Base-by-base conservation (phyloP, 75 land plant genomes). In the Ceratopteris richardii region DNA sequence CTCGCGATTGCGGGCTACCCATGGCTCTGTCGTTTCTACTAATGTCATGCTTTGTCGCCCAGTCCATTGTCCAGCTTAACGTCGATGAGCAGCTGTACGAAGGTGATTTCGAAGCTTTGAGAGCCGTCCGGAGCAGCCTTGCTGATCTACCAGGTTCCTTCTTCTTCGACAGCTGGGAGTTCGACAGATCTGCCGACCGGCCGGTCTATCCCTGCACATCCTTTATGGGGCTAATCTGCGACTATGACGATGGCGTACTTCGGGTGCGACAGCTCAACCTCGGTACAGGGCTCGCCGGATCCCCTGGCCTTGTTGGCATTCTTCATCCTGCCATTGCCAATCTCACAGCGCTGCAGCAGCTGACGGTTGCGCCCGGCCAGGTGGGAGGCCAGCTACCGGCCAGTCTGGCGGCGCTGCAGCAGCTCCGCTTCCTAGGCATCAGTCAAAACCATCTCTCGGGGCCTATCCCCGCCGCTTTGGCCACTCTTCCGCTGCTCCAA, bases 151-250 rank as follows among this genome's bases (percentile, higher is more conserved):
- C 66, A 20, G 71, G 70, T 44, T 24, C 73, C 46, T 2, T 46
- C 20, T 81, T 77, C 70, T 77, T 81, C 70, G 65, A 74, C 66
- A 53, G 70, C 14, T 81, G 83, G 83, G 60, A 71, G 57, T 63
- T 79, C 74, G 14, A 44, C 0, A 30, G 71, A 23, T 4, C 3
- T 9, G 37, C 37, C 7, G 9, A 9, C 3, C 7, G 9, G 3
- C 16, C 69, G n/a, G 37, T 73, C 17, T 58, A 68, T 27, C 83
- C 83, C 31, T 81, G 83, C 70, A 57, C 61, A 56, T 43, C 76
- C 37, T 81, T 81, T 60, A 14, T 75, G 69, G 83, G 83, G 61
- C 20, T 81, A 46, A 20, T 61, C 54, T 80, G 83, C 73, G 47
- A 66, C 27, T 14, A 24, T 30, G 29, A 23, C 17, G 26, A 23